Conservation (phyloP, 441 rosid genomes). For the Theobroma grandiflorum region DNA sequence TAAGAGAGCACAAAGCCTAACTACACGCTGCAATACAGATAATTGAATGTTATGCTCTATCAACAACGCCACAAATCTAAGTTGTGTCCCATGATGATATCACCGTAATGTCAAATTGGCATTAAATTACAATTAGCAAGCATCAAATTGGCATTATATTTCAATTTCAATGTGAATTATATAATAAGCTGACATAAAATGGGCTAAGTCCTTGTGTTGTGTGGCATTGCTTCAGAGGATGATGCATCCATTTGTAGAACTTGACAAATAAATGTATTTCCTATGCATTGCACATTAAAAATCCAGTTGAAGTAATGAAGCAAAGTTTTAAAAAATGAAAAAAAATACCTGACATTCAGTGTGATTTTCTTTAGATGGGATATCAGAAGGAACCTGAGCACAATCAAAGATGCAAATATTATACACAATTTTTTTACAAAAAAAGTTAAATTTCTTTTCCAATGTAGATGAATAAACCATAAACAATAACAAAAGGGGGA, state of each 20-base stretch:
- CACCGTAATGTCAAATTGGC: not conserved
- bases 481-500: not conserved
- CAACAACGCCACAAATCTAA: not conserved
- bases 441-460: not conserved
- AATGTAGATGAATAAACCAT: conserved; percentile 5
- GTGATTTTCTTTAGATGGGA: conserved; percentile 49
- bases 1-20: conserved; percentile 8
- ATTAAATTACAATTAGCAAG: conserved; percentile 1
- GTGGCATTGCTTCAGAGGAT: not conserved
- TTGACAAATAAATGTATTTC: not conserved
- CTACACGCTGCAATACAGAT: not conserved
- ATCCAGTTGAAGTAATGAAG: not conserved
- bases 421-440: not conserved
- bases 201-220: not conserved
- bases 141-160: not conserved
- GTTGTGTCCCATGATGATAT: not conserved
- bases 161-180: not conserved
- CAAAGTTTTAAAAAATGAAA: not conserved
- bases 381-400: conserved; percentile 81
- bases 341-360: conserved; percentile 50
- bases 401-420: conserved; percentile 25
- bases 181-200: not conserved
- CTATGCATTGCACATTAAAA: not conserved
- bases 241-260: not conserved
- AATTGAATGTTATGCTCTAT: not conserved